These are phyloP conservation scores for Albifimbria verrucaria DNA, from an alignment of 2,329 filamentous ascomycete genomes.

Conservation along the genomic window DNA sequence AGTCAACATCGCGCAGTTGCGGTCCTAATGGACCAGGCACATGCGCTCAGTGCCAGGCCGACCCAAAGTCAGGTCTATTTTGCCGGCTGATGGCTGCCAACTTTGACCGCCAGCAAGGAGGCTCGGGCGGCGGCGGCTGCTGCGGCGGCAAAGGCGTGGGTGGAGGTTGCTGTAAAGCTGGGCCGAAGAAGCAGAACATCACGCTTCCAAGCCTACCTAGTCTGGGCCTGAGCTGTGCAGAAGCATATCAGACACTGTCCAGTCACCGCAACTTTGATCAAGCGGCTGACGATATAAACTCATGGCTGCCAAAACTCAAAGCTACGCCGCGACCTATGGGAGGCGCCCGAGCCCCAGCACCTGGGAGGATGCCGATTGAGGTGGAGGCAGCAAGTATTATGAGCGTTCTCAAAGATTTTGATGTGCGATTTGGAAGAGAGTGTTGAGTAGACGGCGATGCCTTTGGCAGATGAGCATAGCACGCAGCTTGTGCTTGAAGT, in stretches of 20 bases:
- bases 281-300: conserved; percentile 70
- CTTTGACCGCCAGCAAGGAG: conserved; percentile 41
- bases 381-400: conserved; percentile 82
- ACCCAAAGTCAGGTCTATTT: conserved; percentile 78
- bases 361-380: conserved; percentile 59
- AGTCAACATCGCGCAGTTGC: conserved; percentile 37
- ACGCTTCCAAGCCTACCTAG: conserved; percentile 35
- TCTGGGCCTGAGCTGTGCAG: conserved; percentile 68
- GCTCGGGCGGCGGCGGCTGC: conserved; percentile 35
- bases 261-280: conserved; percentile 73
- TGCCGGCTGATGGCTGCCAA: conserved; percentile 76
- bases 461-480: too few relatives aligned
- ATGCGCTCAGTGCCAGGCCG: conserved; percentile 73
- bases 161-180: conserved; percentile 62
- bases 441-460: background rate
- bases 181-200: conserved; percentile 29
- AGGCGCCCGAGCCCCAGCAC: conserved; percentile 22
- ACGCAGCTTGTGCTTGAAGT: too few relatives aligned
- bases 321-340: conserved; percentile 44
- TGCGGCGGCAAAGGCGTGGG: conserved; percentile 59
- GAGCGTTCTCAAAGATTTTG: conserved; percentile 80
- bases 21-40: conserved; percentile 71
- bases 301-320: conserved; percentile 71
- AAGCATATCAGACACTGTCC: conserved; percentile 74
- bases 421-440: conserved; percentile 63